phyloP scores from a whole-genome alignment of 768 basidiomycete species.

The Kwoniella dendrophila region DNA sequence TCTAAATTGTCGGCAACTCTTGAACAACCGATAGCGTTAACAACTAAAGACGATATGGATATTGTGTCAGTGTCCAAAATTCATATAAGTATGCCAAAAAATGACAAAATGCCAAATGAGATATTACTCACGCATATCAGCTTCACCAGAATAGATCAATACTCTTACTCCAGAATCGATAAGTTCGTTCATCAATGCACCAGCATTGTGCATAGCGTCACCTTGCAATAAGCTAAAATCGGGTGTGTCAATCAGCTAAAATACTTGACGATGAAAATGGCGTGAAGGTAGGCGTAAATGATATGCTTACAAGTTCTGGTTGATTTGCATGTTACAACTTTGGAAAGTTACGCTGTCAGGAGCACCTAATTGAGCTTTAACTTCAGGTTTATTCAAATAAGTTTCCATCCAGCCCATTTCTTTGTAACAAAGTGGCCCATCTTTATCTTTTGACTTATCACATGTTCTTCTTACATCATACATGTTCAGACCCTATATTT shows the following conservation, averaged over 20 bases:
- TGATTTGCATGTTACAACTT: constrained; percentile 65
- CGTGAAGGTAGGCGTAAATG: neutral
- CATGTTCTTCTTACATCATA: constrained; percentile 72
- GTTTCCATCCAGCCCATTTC: constrained; percentile 85
- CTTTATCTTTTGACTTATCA: constrained; percentile 68
- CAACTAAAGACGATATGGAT: constrained; percentile 27
- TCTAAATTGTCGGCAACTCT: constrained; percentile 66
- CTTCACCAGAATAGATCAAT: constrained; percentile 76
- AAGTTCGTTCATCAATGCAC: constrained; percentile 74
- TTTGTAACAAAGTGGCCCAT: constrained; percentile 57
- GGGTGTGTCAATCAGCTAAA: neutral
- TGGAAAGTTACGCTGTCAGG: constrained; percentile 51
- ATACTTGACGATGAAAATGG: neutral
- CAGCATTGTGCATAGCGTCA: constrained; percentile 82
- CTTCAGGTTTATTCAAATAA: constrained; percentile 76
- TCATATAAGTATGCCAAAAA: no score
- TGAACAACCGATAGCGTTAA: constrained; percentile 48
- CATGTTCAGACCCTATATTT: constrained; percentile 72
- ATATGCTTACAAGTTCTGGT: constrained; percentile 67
- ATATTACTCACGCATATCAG: constrained; percentile 48
- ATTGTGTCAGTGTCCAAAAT: no score
- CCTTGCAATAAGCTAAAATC: constrained; percentile 64
- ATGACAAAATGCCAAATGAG: no score
- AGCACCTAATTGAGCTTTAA: constrained; percentile 70
- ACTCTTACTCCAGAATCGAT: constrained; percentile 80